Conservation (phyloP, 768 basidiomycete genomes). For the Lyophyllum atratum region DNA sequence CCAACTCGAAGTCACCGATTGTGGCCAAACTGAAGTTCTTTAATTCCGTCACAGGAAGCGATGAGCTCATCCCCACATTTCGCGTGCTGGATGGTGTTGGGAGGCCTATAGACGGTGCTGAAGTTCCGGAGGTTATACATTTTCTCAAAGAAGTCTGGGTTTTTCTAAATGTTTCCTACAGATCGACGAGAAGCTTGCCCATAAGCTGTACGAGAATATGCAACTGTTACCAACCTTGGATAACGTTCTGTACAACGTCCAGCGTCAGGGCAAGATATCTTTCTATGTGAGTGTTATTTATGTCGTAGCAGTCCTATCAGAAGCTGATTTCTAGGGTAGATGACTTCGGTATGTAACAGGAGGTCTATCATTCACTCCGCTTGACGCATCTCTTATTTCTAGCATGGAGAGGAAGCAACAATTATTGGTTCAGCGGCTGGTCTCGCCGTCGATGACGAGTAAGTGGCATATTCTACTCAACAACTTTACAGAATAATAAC, state of each 20-base stretch:
- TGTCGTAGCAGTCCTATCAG: not conserved
- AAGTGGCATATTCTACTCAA: conserved; percentile 26
- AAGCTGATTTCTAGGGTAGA: conserved; percentile 42
- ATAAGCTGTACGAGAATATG: conserved; percentile 79
- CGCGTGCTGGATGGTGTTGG: conserved; percentile 85
- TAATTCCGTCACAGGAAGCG: conserved; percentile 68
- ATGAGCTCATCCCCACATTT: conserved; percentile 79
- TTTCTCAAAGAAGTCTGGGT: too few species aligned
- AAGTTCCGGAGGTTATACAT: conserved; percentile 82
- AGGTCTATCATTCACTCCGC: conserved; percentile 2
- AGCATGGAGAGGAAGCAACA: conserved; percentile 92
- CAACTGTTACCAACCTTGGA: conserved; percentile 80
- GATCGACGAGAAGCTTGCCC: conserved; percentile 72
- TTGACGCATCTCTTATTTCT: conserved; percentile 8
- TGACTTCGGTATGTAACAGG: conserved; percentile 59
- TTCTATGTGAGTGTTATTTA: conserved; percentile 68
- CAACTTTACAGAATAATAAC: not conserved
- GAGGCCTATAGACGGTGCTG: conserved; percentile 68
- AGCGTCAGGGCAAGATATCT: conserved; percentile 91
- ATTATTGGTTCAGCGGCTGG: conserved; percentile 90
- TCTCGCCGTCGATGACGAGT: conserved; percentile 84
- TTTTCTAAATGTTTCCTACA: conserved; percentile 21
- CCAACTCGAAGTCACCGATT: conserved; percentile 58
- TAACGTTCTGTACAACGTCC: conserved; percentile 87
- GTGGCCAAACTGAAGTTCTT: conserved; percentile 75